Conservation (phyloP, 2,329 filamentous ascomycete genomes). For the Fusarium goolgardi region DNA sequence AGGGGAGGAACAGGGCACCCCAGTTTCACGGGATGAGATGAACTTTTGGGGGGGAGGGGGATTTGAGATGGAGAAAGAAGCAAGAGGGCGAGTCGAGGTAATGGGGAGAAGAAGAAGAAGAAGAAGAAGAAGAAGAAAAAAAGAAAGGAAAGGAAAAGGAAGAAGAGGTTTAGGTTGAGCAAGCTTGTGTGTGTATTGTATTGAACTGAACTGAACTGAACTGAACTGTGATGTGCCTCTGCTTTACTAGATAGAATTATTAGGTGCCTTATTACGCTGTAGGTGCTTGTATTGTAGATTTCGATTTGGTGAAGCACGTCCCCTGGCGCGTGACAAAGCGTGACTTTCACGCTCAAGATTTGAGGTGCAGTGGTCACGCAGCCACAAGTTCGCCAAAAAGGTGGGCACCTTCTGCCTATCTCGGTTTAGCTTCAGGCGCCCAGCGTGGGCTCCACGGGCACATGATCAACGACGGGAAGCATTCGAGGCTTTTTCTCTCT, state of each 20-base stretch:
- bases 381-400: constrained; percentile 37
- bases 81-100: neutral
- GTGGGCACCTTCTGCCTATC: constrained; percentile 34
- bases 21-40: constrained; percentile 17
- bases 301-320: constrained; percentile 37
- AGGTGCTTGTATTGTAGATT: constrained; percentile 17
- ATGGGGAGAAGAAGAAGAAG: neutral
- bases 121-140: neutral
- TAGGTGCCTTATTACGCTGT: neutral
- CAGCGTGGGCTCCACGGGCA: constrained; percentile 38
- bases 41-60: neutral
- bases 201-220: neutral
- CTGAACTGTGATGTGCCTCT: neutral
- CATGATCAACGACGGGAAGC: constrained; percentile 41
- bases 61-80: neutral
- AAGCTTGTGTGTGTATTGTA: constrained; percentile 3
- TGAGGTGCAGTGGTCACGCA: constrained; percentile 36
- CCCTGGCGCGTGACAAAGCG: constrained; percentile 42
- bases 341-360: constrained; percentile 39
- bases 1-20: constrained; percentile 18
- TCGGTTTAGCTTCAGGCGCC: constrained; percentile 29
- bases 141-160: neutral
- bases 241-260: neutral
- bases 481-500: constrained; percentile 36
- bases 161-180: constrained; percentile 4